Percentiles rank a stretch among this genome's conserved stretches.
Evolutionary conservation across 2,329 filamentous ascomycete species (phyloP).

Genomic region (Fusarium devonianum): DNA sequence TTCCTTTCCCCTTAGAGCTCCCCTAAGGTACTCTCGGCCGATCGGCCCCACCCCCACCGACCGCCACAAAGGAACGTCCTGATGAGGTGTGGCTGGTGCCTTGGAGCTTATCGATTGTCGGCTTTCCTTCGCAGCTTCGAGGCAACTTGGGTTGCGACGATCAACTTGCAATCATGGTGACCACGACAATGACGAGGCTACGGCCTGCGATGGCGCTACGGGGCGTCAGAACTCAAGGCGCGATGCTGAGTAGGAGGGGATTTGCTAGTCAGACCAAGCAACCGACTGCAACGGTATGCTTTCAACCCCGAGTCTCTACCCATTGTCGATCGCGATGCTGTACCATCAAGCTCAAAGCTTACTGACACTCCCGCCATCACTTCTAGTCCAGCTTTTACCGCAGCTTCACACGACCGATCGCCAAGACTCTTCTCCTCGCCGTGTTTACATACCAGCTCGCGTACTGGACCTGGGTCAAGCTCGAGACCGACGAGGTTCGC

Average conservation of each 20-base stretch:
- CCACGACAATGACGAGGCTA: constrained; percentile 17
- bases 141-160: not conserved
- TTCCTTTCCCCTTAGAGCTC: constrained; percentile 36
- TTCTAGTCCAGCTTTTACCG: constrained; percentile 73
- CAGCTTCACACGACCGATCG: constrained; percentile 74
- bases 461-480: constrained; percentile 77
- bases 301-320: too few relatives aligned
- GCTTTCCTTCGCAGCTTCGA: not conserved
- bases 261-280: constrained; percentile 42
- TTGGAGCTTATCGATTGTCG: constrained; percentile 19
- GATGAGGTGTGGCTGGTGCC: constrained; percentile 15
- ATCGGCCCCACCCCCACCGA: constrained; percentile 32
- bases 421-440: constrained; percentile 77
- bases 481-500: constrained; percentile 75
- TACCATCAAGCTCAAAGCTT: not conserved
- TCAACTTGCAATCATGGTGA: constrained; percentile 13
- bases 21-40: constrained; percentile 11
- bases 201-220: constrained; percentile 18
- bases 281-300: constrained; percentile 39
- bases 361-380: constrained; percentile 1
- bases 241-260: constrained; percentile 4
- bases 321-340: too few relatives aligned
- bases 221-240: not conserved
- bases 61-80: not conserved
- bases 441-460: constrained; percentile 80